phyloP scores from a whole-genome alignment of 208 protist genomes.

The Acanthamoeba healyi region DNA sequence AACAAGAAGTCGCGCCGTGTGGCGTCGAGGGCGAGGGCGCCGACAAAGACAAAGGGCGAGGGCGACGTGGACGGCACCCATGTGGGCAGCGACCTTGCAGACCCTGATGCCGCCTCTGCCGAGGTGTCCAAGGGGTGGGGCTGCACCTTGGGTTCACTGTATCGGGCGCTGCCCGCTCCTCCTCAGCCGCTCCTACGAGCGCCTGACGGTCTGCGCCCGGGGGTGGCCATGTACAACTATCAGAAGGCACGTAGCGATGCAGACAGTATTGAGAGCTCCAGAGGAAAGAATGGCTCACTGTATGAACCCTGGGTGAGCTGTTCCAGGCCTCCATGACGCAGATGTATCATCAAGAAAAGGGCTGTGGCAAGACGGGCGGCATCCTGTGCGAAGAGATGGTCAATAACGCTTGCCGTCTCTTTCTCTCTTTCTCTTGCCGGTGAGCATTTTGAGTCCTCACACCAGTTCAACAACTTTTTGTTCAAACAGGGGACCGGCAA shows the following conservation, averaged over 20 bases:
- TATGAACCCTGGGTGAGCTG: too few relatives aligned
- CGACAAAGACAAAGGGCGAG: background rate
- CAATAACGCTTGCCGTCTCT: too few relatives aligned
- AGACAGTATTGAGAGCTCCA: too few relatives aligned
- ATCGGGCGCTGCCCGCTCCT: background rate
- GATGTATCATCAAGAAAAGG: constrained; percentile 35
- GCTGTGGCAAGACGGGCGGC: constrained; percentile 48
- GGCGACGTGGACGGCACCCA: background rate
- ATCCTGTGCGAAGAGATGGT: constrained; percentile 82
- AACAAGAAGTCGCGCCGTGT: background rate
- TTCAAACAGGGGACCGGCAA: constrained; percentile 77
- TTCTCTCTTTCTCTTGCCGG: too few relatives aligned
- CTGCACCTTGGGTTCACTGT: background rate
- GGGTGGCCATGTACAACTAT: constrained; percentile 67
- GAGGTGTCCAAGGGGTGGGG: background rate
- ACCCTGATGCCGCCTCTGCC: too few relatives aligned
- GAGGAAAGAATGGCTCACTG: too few relatives aligned
- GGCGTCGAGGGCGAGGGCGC: background rate
- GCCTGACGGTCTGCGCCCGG: constrained; percentile 12
- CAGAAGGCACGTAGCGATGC: constrained; percentile 56
- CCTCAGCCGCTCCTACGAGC: background rate
- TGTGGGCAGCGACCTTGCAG: background rate
- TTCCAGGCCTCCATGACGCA: constrained; percentile 33
- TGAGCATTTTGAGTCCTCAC: background rate
- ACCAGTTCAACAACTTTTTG: background rate